phyloP scores from a whole-genome alignment of 129 eudicot genomes.

The Flaveria linearis region DNA sequence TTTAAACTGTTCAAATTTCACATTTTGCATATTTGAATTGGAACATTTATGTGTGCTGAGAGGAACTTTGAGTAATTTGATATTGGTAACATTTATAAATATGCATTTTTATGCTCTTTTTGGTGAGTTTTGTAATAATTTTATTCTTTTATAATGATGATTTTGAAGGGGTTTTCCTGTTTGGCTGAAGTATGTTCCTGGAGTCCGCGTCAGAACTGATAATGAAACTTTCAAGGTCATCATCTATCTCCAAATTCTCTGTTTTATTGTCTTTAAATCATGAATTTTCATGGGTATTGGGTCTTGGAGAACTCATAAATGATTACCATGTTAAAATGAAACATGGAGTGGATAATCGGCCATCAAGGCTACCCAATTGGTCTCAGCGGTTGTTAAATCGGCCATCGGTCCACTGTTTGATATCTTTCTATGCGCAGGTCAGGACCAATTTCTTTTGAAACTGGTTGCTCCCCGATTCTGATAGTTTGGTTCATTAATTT shows the following conservation, averaged over 20 bases:
- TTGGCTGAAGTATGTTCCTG: conserved; percentile 96
- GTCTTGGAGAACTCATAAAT: background rate
- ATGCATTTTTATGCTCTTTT: background rate
- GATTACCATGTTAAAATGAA: no score
- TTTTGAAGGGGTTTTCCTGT: conserved; percentile 81
- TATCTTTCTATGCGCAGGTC: no score
- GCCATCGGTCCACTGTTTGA: no score
- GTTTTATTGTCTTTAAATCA: background rate
- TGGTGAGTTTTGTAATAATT: background rate
- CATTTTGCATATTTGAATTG: conserved; percentile 7
- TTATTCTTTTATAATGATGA: conserved; percentile 4
- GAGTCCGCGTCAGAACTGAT: conserved; percentile 88
- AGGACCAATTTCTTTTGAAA: no score
- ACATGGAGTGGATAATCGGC: no score
- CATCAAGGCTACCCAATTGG: no score
- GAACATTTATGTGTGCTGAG: conserved; percentile 95
- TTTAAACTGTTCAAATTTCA: no score
- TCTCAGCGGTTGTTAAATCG: no score
- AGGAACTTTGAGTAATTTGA: conserved; percentile 87
- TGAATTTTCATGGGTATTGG: background rate
- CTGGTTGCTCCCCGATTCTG: no score
- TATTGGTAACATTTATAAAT: background rate
- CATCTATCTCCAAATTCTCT: conserved; percentile 11
- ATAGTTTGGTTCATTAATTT: no score
- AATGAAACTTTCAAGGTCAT: conserved; percentile 84